Percentiles rank a stretch among this genome's conserved stretches.
Evolutionary conservation across 2,329 filamentous ascomycete species (phyloP).

Genomic region (Helotiales sp.): DNA sequence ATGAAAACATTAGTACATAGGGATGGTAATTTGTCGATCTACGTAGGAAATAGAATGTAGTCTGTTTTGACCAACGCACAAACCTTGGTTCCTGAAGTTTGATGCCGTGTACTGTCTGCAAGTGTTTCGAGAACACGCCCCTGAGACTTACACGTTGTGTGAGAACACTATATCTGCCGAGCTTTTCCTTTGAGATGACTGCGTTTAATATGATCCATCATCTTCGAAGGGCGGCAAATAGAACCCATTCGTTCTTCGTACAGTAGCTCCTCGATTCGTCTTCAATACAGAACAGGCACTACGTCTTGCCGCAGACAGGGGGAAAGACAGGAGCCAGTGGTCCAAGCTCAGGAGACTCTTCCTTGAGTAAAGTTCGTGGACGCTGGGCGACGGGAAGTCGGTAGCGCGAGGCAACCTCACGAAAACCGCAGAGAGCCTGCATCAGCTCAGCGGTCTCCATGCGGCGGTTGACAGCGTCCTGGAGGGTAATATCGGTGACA

Average conservation of each 20-base stretch:
- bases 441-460: constrained; percentile 22
- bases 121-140: background rate
- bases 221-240: too few species aligned
- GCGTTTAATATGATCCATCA: too few species aligned
- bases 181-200: background rate
- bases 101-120: background rate
- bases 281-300: too few species aligned
- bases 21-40: background rate
- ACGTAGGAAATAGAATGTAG: background rate
- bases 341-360: constrained; percentile 18
- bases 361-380: constrained; percentile 18
- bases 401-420: background rate
- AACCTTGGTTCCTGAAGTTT: background rate
- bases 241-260: too few species aligned
- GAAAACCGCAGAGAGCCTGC: background rate
- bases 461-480: too few species aligned
- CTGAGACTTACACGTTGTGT: background rate
- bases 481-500: too few species aligned
- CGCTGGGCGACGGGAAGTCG: background rate
- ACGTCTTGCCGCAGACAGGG: constrained; percentile 19
- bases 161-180: background rate
- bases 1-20: background rate
- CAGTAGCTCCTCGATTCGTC: too few species aligned
- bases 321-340: constrained; percentile 18
- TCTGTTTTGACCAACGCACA: background rate